Conservation (phyloP, 2,329 filamentous ascomycete species). For the Penicillium sp. region DNA sequence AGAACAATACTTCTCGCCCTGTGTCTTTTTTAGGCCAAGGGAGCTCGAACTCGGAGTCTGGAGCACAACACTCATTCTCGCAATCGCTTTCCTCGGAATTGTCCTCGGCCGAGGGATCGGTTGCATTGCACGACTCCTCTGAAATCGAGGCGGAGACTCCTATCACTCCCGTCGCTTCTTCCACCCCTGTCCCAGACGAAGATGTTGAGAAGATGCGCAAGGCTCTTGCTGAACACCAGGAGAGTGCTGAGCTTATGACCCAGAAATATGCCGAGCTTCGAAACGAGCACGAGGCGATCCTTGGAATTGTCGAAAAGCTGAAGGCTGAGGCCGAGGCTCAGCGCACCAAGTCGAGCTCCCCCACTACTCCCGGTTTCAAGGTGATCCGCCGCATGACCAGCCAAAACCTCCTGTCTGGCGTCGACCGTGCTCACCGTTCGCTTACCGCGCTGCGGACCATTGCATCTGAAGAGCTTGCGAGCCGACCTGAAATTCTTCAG, state of each 20-base stretch:
- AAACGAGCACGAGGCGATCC: constrained; percentile 70
- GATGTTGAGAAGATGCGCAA: constrained; percentile 68
- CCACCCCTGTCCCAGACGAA: constrained; percentile 44
- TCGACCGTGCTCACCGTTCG: constrained; percentile 86
- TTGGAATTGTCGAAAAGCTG: constrained; percentile 84
- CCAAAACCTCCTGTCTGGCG: constrained; percentile 71
- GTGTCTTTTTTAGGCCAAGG: constrained; percentile 80
- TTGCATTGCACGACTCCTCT: constrained; percentile 58
- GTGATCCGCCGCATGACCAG: constrained; percentile 90
- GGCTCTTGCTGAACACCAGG: constrained; percentile 70
- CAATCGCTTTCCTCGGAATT: constrained; percentile 91
- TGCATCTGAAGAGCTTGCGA: constrained; percentile 77
- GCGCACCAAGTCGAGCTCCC: constrained; percentile 65
- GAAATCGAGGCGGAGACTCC: constrained; percentile 23
- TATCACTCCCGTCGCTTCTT: constrained; percentile 21
- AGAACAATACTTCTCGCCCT: constrained; percentile 52
- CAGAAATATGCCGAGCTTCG: constrained; percentile 80
- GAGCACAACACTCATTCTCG: constrained; percentile 68
- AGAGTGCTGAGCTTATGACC: constrained; percentile 65
- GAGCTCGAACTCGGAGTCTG: constrained; percentile 65
- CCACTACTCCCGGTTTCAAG: constrained; percentile 37
- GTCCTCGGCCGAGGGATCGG: constrained; percentile 77
- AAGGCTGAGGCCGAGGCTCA: constrained; percentile 81
- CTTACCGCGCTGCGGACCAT: constrained; percentile 86
- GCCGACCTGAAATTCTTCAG: constrained; percentile 76